phyloP scores from a whole-genome alignment of 768 basidiomycete genomes.

The Ramaria sp. region DNA sequence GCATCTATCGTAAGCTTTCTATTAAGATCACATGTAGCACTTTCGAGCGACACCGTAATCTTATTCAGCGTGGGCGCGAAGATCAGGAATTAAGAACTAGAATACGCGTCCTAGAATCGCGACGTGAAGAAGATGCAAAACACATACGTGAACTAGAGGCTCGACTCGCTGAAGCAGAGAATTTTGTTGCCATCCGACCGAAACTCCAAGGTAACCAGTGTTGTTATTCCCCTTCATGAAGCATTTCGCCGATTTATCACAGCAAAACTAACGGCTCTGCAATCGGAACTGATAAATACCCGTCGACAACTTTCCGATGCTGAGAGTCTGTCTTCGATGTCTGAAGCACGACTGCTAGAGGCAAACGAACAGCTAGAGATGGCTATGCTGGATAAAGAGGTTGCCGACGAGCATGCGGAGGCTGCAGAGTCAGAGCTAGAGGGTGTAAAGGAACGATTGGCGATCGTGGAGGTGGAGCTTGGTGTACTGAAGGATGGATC shows the following conservation, averaged over 20 bases:
- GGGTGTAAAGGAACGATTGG: constrained; percentile 65
- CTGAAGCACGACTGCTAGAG: constrained; percentile 64
- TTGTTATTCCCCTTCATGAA: neutral
- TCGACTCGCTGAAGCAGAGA: constrained; percentile 74
- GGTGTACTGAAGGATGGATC: constrained; percentile 55
- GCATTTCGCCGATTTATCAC: neutral
- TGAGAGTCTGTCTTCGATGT: constrained; percentile 59
- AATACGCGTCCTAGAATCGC: constrained; percentile 74
- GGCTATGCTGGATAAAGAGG: constrained; percentile 90
- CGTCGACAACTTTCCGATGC: constrained; percentile 71
- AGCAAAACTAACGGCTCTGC: constrained; percentile 72
- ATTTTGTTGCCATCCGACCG: constrained; percentile 73
- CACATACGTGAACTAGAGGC: constrained; percentile 77
- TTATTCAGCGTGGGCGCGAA: constrained; percentile 24
- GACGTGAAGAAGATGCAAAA: constrained; percentile 78
- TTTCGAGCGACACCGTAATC: neutral
- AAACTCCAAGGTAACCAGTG: constrained; percentile 53
- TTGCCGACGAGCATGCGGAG: constrained; percentile 90
- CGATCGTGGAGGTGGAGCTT: constrained; percentile 74
- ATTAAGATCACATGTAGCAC: neutral
- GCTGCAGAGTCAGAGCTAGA: constrained; percentile 67
- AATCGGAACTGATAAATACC: constrained; percentile 66
- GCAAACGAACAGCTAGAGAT: constrained; percentile 88
- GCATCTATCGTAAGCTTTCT: neutral
- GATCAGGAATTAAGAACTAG: constrained; percentile 79